Percentiles rank a stretch among this genome's conserved stretches.
phyloP scores from a whole-genome alignment of 1,284 basidiomycete genomes.

The Ustilago hordei region DNA sequence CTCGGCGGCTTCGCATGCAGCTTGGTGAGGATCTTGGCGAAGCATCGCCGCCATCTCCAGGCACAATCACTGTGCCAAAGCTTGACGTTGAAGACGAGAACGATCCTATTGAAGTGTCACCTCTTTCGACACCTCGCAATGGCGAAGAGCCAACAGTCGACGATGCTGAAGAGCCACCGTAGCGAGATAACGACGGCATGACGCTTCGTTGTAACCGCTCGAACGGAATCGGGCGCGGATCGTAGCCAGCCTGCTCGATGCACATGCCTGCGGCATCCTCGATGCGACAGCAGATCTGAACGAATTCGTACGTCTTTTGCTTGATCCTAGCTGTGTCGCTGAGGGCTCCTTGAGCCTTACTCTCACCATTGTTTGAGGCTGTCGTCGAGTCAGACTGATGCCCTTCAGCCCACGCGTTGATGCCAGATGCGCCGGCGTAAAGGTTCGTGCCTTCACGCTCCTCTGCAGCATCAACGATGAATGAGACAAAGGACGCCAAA shows the following conservation, averaged over 20 bases:
- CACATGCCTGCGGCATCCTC: slow-evolving; percentile 56
- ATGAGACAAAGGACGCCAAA: slow-evolving; percentile 53
- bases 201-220: slow-evolving; percentile 26
- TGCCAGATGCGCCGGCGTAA: neutral
- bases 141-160: slow-evolving; percentile 1
- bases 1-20: slow-evolving; percentile 29
- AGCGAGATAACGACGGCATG: neutral
- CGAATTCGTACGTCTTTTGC: slow-evolving; percentile 37
- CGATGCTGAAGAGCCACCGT: neutral
- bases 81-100: slow-evolving; percentile 22
- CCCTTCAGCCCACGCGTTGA: neutral
- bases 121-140: neutral
- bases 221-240: slow-evolving; percentile 46
- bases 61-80: slow-evolving; percentile 15
- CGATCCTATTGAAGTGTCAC: slow-evolving; percentile 11
- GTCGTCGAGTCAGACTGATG: neutral
- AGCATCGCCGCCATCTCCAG: slow-evolving; percentile 4
- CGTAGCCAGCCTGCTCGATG: slow-evolving; percentile 57
- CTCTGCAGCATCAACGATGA: slow-evolving; percentile 45
- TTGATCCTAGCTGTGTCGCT: slow-evolving; percentile 23
- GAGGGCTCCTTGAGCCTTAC: neutral
- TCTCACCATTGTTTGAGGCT: neutral
- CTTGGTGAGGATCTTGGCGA: slow-evolving; percentile 24
- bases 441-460: slow-evolving; percentile 9
- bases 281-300: slow-evolving; percentile 53